phyloP scores from a whole-genome alignment of 2,329 filamentous ascomycete genomes.

The Nemania serpens region DNA sequence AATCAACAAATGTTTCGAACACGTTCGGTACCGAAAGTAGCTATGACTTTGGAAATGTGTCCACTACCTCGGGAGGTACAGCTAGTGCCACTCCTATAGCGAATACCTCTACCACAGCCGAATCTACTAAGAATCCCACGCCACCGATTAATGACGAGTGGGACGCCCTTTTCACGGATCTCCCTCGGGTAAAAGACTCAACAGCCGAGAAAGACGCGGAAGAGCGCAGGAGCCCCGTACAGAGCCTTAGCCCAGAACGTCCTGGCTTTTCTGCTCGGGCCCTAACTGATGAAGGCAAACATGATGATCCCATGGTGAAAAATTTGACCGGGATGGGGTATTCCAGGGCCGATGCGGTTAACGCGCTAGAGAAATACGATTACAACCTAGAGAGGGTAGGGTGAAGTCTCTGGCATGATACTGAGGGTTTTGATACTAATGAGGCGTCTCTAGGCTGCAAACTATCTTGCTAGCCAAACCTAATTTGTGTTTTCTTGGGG shows the following conservation, averaged over 20 bases:
- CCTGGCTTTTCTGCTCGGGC: conserved; percentile 61
- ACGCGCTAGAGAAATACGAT: conserved; percentile 89
- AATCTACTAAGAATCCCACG: conserved; percentile 47
- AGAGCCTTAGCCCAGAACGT: conserved; percentile 33
- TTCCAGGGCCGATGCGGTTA: conserved; percentile 70
- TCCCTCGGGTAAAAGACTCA: conserved; percentile 61
- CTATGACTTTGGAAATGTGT: conserved; percentile 61
- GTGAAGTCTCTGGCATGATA: conserved; percentile 31
- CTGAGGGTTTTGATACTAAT: conserved; percentile 29
- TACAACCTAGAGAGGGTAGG: conserved; percentile 94
- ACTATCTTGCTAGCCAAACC: conserved; percentile 60
- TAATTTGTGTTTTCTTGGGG: conserved; percentile 36
- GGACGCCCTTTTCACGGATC: conserved; percentile 89
- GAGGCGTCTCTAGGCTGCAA: conserved; percentile 52
- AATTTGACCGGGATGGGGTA: conserved; percentile 91
- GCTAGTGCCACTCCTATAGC: conserved; percentile 45
- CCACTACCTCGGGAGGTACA: conserved; percentile 41
- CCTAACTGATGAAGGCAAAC: conserved; percentile 73
- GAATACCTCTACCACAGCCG: conserved; percentile 40
- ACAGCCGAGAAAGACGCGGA: conserved; percentile 37
- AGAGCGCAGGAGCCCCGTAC: conserved; percentile 33
- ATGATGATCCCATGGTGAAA: conserved; percentile 91
- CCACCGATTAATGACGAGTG: conserved; percentile 73
- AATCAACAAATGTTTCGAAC: conserved; percentile 47
- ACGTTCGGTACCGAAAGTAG: conserved; percentile 60